These are phyloP conservation scores for Apiospora malaysiana DNA, from an alignment of 2,329 filamentous ascomycete genomes.

Conservation along the genomic window DNA sequence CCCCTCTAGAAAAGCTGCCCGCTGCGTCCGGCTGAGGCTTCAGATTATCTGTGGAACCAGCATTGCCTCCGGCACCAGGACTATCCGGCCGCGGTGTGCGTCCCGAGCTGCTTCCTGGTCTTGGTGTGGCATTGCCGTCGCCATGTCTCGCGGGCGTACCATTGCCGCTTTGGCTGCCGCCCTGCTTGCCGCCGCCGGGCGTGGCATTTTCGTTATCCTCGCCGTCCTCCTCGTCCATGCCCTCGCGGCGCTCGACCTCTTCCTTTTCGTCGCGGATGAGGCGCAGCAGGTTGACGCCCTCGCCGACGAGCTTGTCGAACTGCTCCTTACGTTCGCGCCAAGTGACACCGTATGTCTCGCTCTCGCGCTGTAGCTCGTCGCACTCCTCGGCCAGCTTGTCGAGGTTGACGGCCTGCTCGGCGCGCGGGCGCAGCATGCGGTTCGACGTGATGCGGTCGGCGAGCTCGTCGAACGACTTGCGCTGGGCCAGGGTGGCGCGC, in stretches of 20 bases:
- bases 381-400: slow-evolving; percentile 89
- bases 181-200: slow-evolving; percentile 42
- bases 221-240: slow-evolving; percentile 72
- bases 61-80: slow-evolving; percentile 34
- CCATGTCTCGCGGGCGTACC: slow-evolving; percentile 48
- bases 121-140: slow-evolving; percentile 44
- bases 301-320: slow-evolving; percentile 87
- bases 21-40: slow-evolving; percentile 41
- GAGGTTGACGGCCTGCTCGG: slow-evolving; percentile 79
- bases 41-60: slow-evolving; percentile 38
- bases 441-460: slow-evolving; percentile 87
- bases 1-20: slow-evolving; percentile 44
- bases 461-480: slow-evolving; percentile 86
- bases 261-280: slow-evolving; percentile 95
- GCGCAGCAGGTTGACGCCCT: slow-evolving; percentile 83
- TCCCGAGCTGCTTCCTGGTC: slow-evolving; percentile 49
- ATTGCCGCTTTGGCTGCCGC: slow-evolving; percentile 56
- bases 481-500: slow-evolving; percentile 74
- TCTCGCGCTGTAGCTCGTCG: slow-evolving; percentile 83
- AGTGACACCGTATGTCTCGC: slow-evolving; percentile 77
- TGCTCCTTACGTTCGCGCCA: slow-evolving; percentile 87
- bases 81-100: slow-evolving; percentile 41
- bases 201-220: slow-evolving; percentile 32
- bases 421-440: slow-evolving; percentile 78
- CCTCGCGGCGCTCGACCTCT: slow-evolving; percentile 86